Evolutionary conservation across 768 basidiomycete species (phyloP).

Genomic region (Trametes elegans): DNA sequence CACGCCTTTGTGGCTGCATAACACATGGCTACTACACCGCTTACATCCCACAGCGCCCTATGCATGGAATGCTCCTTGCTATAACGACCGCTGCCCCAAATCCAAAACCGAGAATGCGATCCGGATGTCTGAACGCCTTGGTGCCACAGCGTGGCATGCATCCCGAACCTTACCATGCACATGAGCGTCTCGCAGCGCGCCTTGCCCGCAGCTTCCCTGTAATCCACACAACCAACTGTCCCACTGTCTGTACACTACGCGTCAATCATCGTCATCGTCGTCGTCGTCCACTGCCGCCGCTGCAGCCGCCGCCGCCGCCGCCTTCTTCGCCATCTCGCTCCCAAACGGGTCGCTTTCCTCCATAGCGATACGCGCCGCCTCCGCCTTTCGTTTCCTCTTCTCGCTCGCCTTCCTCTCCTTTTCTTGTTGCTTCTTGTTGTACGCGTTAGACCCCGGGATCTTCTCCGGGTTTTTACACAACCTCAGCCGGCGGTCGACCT

Average conservation of each 20-base stretch:
- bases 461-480: slow-evolving; percentile 96
- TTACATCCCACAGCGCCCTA: not conserved
- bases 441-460: slow-evolving; percentile 85
- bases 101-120: no score
- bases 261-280: slow-evolving; percentile 38
- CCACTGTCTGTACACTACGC: not conserved
- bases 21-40: no score
- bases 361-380: slow-evolving; percentile 52
- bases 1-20: no score
- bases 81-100: not conserved
- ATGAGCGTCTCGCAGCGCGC: not conserved
- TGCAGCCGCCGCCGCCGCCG: slow-evolving; percentile 34
- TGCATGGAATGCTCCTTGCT: not conserved
- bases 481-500: slow-evolving; percentile 83
- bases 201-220: not conserved
- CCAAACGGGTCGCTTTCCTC: slow-evolving; percentile 72
- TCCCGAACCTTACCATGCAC: not conserved
- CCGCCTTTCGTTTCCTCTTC: slow-evolving; percentile 52
- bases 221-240: not conserved
- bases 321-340: slow-evolving; percentile 40
- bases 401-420: slow-evolving; percentile 67
- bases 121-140: not conserved
- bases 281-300: slow-evolving; percentile 59
- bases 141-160: not conserved
- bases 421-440: slow-evolving; percentile 66